Evolutionary conservation across 306 rosid species (phyloP).

Genomic region (Vigna hirtella): DNA sequence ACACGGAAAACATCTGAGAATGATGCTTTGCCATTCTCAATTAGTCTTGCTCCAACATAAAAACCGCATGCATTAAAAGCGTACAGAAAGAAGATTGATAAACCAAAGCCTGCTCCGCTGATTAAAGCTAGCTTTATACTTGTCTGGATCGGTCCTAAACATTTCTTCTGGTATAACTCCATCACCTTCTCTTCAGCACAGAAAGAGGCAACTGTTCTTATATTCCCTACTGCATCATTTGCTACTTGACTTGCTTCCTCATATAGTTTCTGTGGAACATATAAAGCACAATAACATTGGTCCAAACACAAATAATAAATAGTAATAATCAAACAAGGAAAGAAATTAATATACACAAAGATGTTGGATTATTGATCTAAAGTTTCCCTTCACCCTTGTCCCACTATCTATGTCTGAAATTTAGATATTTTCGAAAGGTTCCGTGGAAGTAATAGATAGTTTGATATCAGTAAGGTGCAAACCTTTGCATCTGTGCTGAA

Average conservation of each 20-base stretch:
- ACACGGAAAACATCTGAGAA: conserved; percentile 65
- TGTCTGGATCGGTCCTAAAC: conserved; percentile 64
- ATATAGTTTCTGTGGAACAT: conserved; percentile 61
- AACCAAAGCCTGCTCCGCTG: conserved; percentile 66
- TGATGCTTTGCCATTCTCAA: conserved; percentile 58
- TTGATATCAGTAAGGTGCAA: conserved; percentile 29
- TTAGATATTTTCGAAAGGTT: background rate
- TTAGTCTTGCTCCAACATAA: conserved; percentile 69
- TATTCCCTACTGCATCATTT: conserved; percentile 80
- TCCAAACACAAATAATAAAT: background rate
- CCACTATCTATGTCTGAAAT: background rate
- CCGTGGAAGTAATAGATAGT: background rate
- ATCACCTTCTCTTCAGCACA: conserved; percentile 90
- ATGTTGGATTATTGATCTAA: background rate
- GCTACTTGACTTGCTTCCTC: conserved; percentile 91
- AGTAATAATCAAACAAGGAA: background rate
- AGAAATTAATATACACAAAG: background rate
- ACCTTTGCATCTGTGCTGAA: conserved; percentile 78
- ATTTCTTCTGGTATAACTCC: conserved; percentile 68
- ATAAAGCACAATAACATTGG: background rate
- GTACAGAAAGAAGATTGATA: conserved; percentile 58
- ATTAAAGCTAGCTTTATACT: conserved; percentile 69
- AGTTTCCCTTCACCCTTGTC: background rate
- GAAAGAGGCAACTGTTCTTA: conserved; percentile 80
- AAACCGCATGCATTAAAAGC: conserved; percentile 61